Percentiles rank a stretch among this genome's conserved stretches.
These are phyloP conservation scores for Chlorella variabilis DNA, from an alignment of 163 green algal genomes.

Conservation along the genomic window DNA sequence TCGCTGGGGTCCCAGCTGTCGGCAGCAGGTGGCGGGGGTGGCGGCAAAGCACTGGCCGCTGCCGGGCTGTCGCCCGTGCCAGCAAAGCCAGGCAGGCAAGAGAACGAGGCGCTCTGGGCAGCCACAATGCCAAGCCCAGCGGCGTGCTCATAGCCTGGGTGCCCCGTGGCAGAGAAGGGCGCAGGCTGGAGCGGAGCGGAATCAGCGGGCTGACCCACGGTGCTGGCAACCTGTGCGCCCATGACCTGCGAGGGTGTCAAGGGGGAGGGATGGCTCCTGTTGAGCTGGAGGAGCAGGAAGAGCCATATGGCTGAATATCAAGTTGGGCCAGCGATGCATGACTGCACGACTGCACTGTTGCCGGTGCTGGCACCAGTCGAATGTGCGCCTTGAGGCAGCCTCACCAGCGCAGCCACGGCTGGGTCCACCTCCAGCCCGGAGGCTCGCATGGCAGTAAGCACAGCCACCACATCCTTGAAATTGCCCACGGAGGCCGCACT, in stretches of 20 bases:
- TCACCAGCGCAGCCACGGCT: neutral
- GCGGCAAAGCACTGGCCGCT: neutral
- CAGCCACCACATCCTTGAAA: slow-evolving; percentile 1
- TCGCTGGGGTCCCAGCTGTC: neutral
- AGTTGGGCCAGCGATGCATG: too few species aligned
- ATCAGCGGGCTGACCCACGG: too few species aligned
- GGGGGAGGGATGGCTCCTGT: too few species aligned
- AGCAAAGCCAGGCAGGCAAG: neutral
- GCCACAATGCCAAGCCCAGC: too few species aligned
- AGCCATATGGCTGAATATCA: neutral
- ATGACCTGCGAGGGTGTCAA: too few species aligned
- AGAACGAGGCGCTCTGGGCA: neutral
- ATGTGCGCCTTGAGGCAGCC: too few species aligned
- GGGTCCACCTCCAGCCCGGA: slow-evolving; percentile 33
- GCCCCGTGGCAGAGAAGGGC: too few species aligned
- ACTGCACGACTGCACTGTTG: too few species aligned
- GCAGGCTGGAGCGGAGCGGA: too few species aligned
- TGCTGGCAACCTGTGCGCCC: too few species aligned
- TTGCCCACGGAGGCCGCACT: neutral
- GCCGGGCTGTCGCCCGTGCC: neutral
- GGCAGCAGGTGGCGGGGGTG: neutral
- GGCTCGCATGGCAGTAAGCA: slow-evolving; percentile 35
- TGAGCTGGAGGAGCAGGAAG: neutral
- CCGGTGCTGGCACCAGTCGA: too few species aligned
- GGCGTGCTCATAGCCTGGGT: too few species aligned